Percentiles rank a stretch among this genome's conserved stretches.
phyloP scores from a whole-genome alignment of 106 monocot species.

The Chionographis japonica region DNA sequence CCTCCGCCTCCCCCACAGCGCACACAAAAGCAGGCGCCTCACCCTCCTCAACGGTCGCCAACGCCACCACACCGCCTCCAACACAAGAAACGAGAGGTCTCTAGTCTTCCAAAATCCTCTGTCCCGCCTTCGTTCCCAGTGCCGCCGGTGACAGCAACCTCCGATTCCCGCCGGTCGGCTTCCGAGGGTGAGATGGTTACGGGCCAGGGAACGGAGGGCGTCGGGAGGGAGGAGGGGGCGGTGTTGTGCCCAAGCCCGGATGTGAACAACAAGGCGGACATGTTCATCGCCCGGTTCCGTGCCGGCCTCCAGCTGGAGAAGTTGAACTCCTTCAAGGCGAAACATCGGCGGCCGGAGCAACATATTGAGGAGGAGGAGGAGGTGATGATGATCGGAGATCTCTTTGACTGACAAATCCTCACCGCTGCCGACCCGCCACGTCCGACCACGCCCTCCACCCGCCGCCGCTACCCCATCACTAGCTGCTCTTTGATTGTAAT shows the following conservation, averaged over 20 bases:
- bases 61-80: conserved; percentile 11
- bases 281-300: conserved; percentile 50
- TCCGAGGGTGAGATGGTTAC: not conserved
- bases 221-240: not conserved
- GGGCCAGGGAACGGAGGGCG: not conserved
- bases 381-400: conserved; percentile 1
- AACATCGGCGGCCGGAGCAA: conserved; percentile 3
- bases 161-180: not conserved
- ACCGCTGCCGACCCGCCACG: too few species aligned
- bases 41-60: conserved; percentile 16
- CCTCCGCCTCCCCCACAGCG: not conserved
- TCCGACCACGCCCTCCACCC: too few species aligned
- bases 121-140: conserved; percentile 17
- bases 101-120: not conserved
- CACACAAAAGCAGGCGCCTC: not conserved
- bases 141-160: conserved; percentile 3
- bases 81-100: not conserved
- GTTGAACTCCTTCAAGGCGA: conserved; percentile 46
- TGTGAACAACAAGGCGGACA: conserved; percentile 64
- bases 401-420: not conserved
- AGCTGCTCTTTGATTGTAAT: too few species aligned
- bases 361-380: not conserved
- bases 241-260: conserved; percentile 53
- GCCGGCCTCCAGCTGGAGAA: conserved; percentile 55
- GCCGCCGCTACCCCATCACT: too few species aligned